These are phyloP conservation scores for Protomyces lactucae-debilis DNA, from an alignment of 1,139 yeast species.

Conservation along the genomic window DNA sequence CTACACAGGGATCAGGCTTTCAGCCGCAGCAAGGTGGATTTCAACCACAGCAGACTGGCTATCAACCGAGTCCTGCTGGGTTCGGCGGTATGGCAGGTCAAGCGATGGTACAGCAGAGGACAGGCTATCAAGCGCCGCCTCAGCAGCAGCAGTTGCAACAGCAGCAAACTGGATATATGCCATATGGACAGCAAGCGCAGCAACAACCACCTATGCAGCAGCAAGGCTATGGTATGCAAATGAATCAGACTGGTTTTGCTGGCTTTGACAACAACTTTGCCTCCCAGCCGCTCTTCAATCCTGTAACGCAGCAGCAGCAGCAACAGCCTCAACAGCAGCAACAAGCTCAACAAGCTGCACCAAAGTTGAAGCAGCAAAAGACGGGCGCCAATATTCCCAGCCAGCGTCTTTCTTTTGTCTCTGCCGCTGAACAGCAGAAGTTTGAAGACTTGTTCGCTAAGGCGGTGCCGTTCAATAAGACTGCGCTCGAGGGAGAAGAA, in stretches of 20 bases:
- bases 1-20: conserved; percentile 39
- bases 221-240: conserved; percentile 6
- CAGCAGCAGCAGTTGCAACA: not conserved
- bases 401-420: conserved; percentile 78
- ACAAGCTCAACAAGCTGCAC: conserved; percentile 34
- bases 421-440: conserved; percentile 77
- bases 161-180: not conserved
- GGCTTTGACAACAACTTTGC: conserved; percentile 8
- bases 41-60: conserved; percentile 39
- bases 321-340: conserved; percentile 28
- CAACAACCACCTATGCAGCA: conserved; percentile 11
- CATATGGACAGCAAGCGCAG: not conserved
- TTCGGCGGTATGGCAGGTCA: not conserved
- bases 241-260: not conserved
- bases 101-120: conserved; percentile 32
- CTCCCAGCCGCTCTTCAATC: not conserved
- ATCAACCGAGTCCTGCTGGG: conserved; percentile 28
- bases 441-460: conserved; percentile 67
- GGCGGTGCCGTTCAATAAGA: conserved; percentile 45
- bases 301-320: not conserved
- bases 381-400: conserved; percentile 41
- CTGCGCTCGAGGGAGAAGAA: conserved; percentile 65
- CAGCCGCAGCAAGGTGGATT: conserved; percentile 27
- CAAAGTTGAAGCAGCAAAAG: conserved; percentile 35
- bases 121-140: conserved; percentile 33